Evolutionary conservation across 2,329 filamentous ascomycete species (phyloP), one percentile per base, ranked within the genome.

Genomic region (Raffaelea deltoideospora): DNA sequence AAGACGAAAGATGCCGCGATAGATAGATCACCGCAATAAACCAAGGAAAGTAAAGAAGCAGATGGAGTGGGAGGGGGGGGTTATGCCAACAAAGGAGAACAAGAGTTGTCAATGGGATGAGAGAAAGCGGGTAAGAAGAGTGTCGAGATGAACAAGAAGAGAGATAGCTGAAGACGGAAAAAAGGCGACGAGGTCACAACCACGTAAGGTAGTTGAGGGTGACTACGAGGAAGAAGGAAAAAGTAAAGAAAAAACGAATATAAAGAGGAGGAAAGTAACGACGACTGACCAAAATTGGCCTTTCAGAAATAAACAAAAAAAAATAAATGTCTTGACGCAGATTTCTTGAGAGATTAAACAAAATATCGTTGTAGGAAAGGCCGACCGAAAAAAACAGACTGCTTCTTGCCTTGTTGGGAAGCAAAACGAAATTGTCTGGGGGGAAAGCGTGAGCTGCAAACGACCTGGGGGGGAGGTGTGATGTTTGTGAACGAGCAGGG

Each of bases 21-120:
- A n/a, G n/a, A 33, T 45, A 46, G 41, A 47, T 45, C 32, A 26
- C 35, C 35, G 31, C 9, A 34, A 40, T 44, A 44, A 39, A 39
- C 41, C 44, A 45, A 45, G 27, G 40, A 31, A 40, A 19, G 30
- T 5, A 24, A 26, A 27, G 6, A 19, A 22, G 17, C 21, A 18
- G 10, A 21, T 18, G 13, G 23, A 10, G 10, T 10, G 24, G 13
- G 19, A n/a, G 15, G 17, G 17, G 21, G 31, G 19, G 21, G 22
- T 5, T 21, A 35, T 14, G 17, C 28, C 5, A 11, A 10, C 18
- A 21, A 34, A 17, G 20, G 18, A 33, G 30, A 23, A 37, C 18
- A 15, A 11, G 27, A 28, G 27, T 10, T 11, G 14, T 28, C 27
- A 13, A n/a, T n/a, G n/a, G n/a, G n/a, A n/a, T n/a, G 23, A 13